These are phyloP conservation scores for Neurospora cerealis DNA, from an alignment of 495 filamentous ascomycete species.

Conservation along the genomic window DNA sequence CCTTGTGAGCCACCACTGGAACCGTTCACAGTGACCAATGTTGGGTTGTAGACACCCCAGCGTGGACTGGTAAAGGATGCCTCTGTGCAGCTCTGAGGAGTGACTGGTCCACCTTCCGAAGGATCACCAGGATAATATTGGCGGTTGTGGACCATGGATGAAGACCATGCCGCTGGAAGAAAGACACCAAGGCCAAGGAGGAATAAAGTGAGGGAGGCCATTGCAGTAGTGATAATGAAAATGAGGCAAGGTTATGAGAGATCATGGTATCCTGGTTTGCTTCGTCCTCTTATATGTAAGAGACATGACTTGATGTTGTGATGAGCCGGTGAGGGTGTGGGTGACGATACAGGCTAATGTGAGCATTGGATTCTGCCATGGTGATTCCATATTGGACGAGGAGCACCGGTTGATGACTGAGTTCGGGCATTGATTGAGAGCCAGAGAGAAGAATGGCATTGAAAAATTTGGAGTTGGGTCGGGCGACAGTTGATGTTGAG, in stretches of 20 bases:
- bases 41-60: conserved; percentile 13
- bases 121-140: conserved; percentile 7
- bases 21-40: conserved; percentile 8
- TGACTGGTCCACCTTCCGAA: background rate
- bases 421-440: background rate
- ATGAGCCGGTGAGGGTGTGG: background rate
- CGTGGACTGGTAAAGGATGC: conserved; percentile 11
- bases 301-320: background rate
- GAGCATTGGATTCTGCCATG: background rate
- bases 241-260: background rate
- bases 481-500: background rate
- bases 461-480: no score
- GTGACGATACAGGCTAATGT: background rate
- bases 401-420: background rate
- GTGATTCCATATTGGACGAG: background rate
- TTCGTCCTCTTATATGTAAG: background rate
- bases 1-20: conserved; percentile 14
- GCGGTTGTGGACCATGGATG: background rate
- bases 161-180: conserved; percentile 3
- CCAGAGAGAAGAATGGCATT: no score
- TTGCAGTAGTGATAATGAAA: background rate
- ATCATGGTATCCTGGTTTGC: no score
- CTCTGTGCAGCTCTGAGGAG: conserved; percentile 10
- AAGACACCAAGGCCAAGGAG: conserved; percentile 8
- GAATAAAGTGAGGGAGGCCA: background rate